Evolutionary conservation across 441 rosid species (phyloP).

Genomic region (Gossypium davidsonii): DNA sequence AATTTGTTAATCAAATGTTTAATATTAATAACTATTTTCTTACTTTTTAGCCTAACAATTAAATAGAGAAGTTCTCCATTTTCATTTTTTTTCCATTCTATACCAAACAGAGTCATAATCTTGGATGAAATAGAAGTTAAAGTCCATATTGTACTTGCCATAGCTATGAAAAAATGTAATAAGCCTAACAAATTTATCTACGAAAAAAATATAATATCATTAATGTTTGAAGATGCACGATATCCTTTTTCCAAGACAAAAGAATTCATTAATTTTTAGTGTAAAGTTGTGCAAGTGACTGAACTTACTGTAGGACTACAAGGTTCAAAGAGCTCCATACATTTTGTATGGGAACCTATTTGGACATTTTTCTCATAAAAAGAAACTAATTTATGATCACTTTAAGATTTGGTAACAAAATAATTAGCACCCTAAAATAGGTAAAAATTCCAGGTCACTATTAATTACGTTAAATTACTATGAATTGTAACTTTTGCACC

Average conservation of each 20-base stretch:
- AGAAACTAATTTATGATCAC: background rate
- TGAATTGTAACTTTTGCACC: background rate
- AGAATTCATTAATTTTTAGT: background rate
- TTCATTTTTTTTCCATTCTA: too few species aligned
- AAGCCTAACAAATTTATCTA: background rate
- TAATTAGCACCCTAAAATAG: background rate
- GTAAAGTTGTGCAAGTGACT: background rate
- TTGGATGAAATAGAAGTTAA: constrained; percentile 2
- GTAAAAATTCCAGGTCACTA: background rate
- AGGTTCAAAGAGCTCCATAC: background rate
- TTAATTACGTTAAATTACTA: background rate
- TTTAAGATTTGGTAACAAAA: background rate
- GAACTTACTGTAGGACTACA: background rate
- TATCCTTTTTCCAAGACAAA: background rate
- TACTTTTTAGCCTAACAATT: too few species aligned
- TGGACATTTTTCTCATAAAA: background rate
- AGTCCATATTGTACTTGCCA: constrained; percentile 7
- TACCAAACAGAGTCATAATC: background rate
- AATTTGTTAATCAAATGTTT: too few species aligned
- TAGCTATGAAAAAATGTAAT: background rate
- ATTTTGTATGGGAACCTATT: background rate
- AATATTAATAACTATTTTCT: too few species aligned
- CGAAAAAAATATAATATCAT: background rate
- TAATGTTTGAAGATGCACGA: background rate
- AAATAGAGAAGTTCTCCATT: too few species aligned